These are phyloP conservation scores for Obelidium mucronatum DNA, from an alignment of 192 early-diverging fungal genomes.

Conservation along the genomic window DNA sequence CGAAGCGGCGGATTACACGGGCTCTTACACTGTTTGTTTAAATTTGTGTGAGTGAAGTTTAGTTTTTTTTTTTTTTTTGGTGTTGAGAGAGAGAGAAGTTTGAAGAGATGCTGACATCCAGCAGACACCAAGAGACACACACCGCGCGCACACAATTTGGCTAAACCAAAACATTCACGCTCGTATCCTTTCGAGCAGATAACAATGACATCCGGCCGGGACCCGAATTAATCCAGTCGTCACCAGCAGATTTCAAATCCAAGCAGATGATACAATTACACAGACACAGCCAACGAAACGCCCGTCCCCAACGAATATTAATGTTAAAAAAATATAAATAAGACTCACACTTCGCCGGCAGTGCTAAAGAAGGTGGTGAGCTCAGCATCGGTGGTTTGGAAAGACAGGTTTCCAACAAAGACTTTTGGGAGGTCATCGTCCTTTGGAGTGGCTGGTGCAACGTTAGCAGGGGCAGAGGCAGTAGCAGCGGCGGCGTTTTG, in stretches of 20 bases:
- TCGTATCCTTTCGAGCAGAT: no score
- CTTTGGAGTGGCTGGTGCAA: background rate
- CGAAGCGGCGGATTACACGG: conserved; percentile 80
- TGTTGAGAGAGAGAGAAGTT: conserved; percentile 1
- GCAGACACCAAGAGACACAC: no score
- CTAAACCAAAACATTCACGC: no score
- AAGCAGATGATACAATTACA: no score
- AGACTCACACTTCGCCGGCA: conserved; percentile 72
- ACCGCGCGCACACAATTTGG: no score
- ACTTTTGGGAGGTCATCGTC: conserved; percentile 64
- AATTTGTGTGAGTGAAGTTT: background rate
- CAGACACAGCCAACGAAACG: no score
- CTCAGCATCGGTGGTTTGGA: conserved; percentile 82
- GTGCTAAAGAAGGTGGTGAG: conserved; percentile 78
- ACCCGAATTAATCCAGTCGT: no score
- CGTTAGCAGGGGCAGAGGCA: background rate
- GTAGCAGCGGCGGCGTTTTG: background rate
- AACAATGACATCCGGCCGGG: no score
- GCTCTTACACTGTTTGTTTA: conserved; percentile 66
- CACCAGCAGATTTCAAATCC: no score
- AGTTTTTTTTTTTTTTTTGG: conserved; percentile 1
- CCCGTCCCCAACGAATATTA: background rate
- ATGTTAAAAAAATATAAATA: background rate
- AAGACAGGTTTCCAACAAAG: conserved; percentile 96
- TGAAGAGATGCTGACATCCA: no score